Conservation (phyloP, 129 eudicot species). For the Ambrosia trifida region DNA sequence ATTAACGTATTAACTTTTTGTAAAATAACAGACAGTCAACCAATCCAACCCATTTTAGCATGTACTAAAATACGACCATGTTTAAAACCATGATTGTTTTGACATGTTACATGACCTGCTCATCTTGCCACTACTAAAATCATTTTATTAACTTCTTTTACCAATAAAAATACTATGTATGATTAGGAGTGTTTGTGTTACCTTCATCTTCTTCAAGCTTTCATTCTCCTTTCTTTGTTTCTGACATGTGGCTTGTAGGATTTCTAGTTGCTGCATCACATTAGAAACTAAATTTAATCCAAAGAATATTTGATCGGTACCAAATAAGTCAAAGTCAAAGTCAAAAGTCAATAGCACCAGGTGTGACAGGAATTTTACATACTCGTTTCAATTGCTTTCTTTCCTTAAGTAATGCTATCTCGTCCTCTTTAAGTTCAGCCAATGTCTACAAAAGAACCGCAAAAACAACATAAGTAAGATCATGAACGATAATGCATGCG, state of each 20-base stretch:
- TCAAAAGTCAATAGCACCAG: background rate
- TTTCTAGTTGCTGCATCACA: constrained; percentile 36
- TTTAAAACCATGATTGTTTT: background rate
- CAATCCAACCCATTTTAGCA: background rate
- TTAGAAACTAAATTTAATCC: constrained; percentile 6
- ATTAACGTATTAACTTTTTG: background rate
- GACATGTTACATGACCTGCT: background rate
- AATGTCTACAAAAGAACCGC: constrained; percentile 28
- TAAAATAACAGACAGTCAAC: background rate
- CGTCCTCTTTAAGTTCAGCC: constrained; percentile 46
- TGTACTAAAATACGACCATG: background rate
- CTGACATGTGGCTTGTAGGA: constrained; percentile 28
- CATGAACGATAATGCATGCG: background rate
- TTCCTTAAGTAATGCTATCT: constrained; percentile 34
- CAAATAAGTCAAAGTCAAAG: constrained; percentile 5
- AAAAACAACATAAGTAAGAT: background rate
- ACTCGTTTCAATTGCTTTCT: constrained; percentile 45
- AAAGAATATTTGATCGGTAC: background rate
- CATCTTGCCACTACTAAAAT: background rate
- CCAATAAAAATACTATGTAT: background rate
- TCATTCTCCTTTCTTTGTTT: constrained; percentile 36
- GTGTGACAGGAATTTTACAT: background rate
- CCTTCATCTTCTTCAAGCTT: constrained; percentile 44
- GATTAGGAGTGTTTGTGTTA: constrained; percentile 13
- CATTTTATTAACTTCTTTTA: background rate